Conservation (phyloP, 2,329 filamentous ascomycete species). For the Colletotrichum aenigma region DNA sequence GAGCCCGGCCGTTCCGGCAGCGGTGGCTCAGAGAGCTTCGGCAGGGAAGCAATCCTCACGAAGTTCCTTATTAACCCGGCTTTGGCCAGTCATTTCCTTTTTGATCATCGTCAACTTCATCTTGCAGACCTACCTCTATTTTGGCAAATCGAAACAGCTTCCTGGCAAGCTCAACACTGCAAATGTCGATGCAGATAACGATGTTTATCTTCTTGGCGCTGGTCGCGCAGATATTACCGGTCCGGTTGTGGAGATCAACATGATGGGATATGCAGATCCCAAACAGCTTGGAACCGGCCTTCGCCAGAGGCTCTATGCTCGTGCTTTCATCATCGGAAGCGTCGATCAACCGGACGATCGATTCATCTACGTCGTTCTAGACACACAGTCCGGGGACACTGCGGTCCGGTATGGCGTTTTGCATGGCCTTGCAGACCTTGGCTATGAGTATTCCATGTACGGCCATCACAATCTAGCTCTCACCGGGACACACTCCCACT, state of each 20-base stretch:
- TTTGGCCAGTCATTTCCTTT: background rate
- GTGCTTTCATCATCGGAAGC: conserved; percentile 85
- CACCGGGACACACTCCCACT: conserved; percentile 89
- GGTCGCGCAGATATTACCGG: conserved; percentile 63
- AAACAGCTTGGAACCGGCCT: conserved; percentile 83
- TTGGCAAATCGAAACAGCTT: background rate
- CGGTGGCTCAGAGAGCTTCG: background rate
- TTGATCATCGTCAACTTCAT: background rate
- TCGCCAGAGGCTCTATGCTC: conserved; percentile 83
- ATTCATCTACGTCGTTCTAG: conserved; percentile 86
- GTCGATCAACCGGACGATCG: conserved; percentile 68
- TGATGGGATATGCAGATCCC: conserved; percentile 86
- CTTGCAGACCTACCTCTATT: background rate
- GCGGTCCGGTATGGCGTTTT: conserved; percentile 85
- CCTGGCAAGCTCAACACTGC: background rate
- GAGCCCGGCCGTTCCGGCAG: background rate
- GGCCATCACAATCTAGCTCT: conserved; percentile 83
- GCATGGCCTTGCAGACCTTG: conserved; percentile 69
- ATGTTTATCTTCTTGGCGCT: conserved; percentile 54
- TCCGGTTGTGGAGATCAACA: conserved; percentile 85
- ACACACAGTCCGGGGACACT: conserved; percentile 85
- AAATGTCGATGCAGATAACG: conserved; percentile 19
- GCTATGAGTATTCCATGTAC: conserved; percentile 75
- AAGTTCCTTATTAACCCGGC: conserved; percentile 5
- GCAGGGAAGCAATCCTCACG: background rate